A percentile compares a stretch with the other conserved stretches of the same genome.
Conservation (phyloP, 768 basidiomycete genomes). For the Kwoniella dejecticola region DNA sequence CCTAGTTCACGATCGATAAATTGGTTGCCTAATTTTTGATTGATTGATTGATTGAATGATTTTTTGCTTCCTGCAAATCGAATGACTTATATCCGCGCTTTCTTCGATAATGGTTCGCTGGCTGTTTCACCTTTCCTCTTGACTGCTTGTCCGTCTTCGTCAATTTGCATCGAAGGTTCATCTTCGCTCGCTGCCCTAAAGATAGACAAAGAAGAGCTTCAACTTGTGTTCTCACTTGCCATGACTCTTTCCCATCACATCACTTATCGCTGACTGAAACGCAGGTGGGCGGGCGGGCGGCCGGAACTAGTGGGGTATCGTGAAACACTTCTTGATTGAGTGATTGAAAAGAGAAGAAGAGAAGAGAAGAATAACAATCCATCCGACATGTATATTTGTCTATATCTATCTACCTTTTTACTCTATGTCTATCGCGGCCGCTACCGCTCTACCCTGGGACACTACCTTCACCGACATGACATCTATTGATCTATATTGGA, state of each 20-base stretch:
- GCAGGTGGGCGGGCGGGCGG: too few species aligned
- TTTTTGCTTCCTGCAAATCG: too few species aligned
- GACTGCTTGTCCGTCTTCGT: neutral
- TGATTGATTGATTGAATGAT: too few species aligned
- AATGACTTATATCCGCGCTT: constrained; percentile 8
- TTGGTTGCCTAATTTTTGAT: too few species aligned
- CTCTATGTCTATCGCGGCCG: neutral
- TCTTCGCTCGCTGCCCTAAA: constrained; percentile 14
- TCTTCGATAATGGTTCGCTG: neutral
- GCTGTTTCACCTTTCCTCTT: constrained; percentile 7
- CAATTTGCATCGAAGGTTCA: constrained; percentile 12
- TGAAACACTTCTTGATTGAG: too few species aligned
- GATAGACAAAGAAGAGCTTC: constrained; percentile 12
- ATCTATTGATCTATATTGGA: too few species aligned
- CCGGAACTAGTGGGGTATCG: too few species aligned
- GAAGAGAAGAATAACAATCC: neutral
- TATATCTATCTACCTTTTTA: neutral
- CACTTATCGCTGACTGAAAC: too few species aligned
- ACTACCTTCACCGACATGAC: too few species aligned
- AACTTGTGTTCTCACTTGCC: neutral
- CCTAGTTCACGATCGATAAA: too few species aligned
- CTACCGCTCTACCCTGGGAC: too few species aligned
- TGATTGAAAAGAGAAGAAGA: neutral
- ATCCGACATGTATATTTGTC: neutral
- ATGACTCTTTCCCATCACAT: too few species aligned